These are phyloP conservation scores for Yarrowia galli DNA, from an alignment of 1,139 yeast species.

Conservation along the genomic window DNA sequence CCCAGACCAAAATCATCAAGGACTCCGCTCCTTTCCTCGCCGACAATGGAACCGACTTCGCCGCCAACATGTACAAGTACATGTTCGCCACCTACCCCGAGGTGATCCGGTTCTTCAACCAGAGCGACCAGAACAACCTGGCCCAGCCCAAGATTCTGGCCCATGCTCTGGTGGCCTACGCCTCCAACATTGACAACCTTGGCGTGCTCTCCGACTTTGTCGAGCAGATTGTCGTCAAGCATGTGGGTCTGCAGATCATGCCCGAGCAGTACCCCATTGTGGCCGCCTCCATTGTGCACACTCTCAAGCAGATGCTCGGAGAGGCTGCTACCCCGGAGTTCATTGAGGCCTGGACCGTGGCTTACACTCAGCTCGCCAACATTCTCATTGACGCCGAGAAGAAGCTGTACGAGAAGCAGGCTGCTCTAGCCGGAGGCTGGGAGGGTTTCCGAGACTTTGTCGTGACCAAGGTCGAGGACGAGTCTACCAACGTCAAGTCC, in stretches of 20 bases:
- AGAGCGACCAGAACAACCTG: conserved; percentile 61
- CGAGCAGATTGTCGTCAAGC: conserved; percentile 67
- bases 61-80: conserved; percentile 61
- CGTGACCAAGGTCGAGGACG: conserved; percentile 56
- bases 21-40: conserved; percentile 68
- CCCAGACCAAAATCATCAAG: conserved; percentile 56
- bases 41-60: conserved; percentile 62
- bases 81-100: conserved; percentile 64
- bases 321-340: conserved; percentile 64
- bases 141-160: conserved; percentile 73
- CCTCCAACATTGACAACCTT: conserved; percentile 67
- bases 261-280: conserved; percentile 74
- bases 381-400: conserved; percentile 65
- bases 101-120: conserved; percentile 66
- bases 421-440: conserved; percentile 57
- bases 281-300: conserved; percentile 61
- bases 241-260: conserved; percentile 66
- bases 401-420: conserved; percentile 54
- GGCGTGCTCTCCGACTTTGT: conserved; percentile 63
- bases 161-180: conserved; percentile 66
- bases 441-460: conserved; percentile 61
- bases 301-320: conserved; percentile 65
- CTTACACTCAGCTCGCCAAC: conserved; percentile 70
- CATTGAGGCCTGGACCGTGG: conserved; percentile 69
- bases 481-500: conserved; percentile 60